Evolutionary conservation across 2,329 filamentous ascomycete genomes (phyloP).

Genomic region (Arthrocladium fulminans): DNA sequence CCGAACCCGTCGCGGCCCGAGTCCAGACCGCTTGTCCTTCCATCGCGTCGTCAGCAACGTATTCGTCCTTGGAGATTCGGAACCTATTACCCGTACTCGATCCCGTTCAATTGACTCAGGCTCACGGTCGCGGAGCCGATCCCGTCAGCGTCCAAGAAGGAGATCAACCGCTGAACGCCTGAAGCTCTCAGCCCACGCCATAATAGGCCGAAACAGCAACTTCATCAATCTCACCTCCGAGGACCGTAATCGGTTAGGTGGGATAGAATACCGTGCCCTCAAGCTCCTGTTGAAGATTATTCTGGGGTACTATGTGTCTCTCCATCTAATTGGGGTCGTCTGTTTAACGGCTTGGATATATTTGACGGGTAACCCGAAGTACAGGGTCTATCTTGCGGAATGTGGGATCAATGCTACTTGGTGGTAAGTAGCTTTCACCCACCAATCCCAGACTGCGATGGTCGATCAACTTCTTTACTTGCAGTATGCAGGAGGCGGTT

Average conservation of each 20-base stretch:
- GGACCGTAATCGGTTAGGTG: constrained; percentile 35
- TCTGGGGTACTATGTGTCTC: constrained; percentile 39
- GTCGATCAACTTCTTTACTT: too few species aligned
- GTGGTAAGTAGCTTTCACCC: too few species aligned
- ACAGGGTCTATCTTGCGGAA: constrained; percentile 33
- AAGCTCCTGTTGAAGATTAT: constrained; percentile 30
- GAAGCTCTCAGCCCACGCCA: constrained; percentile 35
- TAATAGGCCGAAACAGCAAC: constrained; percentile 39
- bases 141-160: constrained; percentile 10
- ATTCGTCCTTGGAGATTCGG: constrained; percentile 28
- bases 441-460: too few species aligned
- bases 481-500: constrained; percentile 27
- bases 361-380: constrained; percentile 30
- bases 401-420: constrained; percentile 37
- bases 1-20: neutral
- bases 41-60: constrained; percentile 25
- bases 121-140: neutral
- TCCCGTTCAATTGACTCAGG: neutral
- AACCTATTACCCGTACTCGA: constrained; percentile 10
- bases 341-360: constrained; percentile 43
- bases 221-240: constrained; percentile 38
- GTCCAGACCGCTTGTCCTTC: neutral
- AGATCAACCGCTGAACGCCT: constrained; percentile 27
- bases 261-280: constrained; percentile 36
- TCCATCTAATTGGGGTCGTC: constrained; percentile 42